Base-by-base conservation (phyloP, 352 stramenopile species). In the Phytophthora multivora region DNA sequence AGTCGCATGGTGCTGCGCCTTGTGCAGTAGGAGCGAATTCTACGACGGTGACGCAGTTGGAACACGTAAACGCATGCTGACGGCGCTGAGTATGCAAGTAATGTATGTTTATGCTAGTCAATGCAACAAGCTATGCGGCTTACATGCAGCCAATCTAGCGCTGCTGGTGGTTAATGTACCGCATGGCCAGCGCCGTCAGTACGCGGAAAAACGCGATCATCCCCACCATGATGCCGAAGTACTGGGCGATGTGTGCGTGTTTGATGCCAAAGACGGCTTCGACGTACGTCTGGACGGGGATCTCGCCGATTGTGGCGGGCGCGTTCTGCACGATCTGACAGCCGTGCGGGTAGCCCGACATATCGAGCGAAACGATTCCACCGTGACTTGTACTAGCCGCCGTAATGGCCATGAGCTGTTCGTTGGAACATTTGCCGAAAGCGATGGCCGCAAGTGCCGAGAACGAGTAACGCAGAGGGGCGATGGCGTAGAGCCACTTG, bases 121-220 rank as follows among this genome's bases (percentile, higher is more conserved):
- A 50, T 36, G 28, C 46, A 52, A 52, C 25, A 40, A 28, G 9
- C 26, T n/a, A 6, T 5, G 15, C 30, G 19, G 2, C 12, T 45
- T 7, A 25, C 5, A 18, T 30, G 28, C 26, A 15, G 26, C 38
- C 25, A 16, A 18, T 54, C 36, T 77, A 73, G 26, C 62, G 56
- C 28, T 70, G 63, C 51, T 73, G 68, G 40, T 76, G 58, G 50
- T 83, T 85, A 38, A 87, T 68, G 50, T 70, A 85, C 31, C 75
- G 73, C 60, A 85, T 71, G n/a, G 67, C 61, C 40, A 84, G 46
- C 49, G 57, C 49, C 0, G 64, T 57, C 12, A 83, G 54, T 19
- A 85, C 33, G 18, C 72, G 66, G 59, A 83, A 80, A 43, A 80
- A 38, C 19, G 68, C 58, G 28, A 83, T 66, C 51, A 60, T 72